Evolutionary conservation across 192 early-diverging fungal species (phyloP).

Genomic region (Coemansia sp.): DNA sequence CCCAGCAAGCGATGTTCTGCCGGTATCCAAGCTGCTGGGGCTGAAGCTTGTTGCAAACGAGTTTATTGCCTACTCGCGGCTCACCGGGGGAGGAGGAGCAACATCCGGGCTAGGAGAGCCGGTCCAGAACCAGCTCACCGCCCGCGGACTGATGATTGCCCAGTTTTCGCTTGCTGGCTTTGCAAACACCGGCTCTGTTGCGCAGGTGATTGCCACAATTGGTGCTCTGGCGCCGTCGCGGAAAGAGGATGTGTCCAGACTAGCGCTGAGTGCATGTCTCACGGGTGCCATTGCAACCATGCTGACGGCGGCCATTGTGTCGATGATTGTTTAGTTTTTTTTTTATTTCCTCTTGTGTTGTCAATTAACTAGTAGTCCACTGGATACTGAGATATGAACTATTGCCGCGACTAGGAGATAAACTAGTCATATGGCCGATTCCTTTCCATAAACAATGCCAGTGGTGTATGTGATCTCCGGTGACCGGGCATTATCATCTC

Average conservation of each 20-base stretch:
- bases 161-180: conserved; percentile 84
- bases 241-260: conserved; percentile 66
- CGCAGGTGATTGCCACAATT: conserved; percentile 78
- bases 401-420: not conserved
- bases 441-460: too few relatives aligned
- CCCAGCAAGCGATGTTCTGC: conserved; percentile 53
- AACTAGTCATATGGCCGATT: not conserved
- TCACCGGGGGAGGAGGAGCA: conserved; percentile 23
- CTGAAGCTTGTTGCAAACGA: conserved; percentile 84
- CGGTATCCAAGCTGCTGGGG: conserved; percentile 65
- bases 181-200: conserved; percentile 82
- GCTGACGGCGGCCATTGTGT: conserved; percentile 82
- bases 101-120: not conserved
- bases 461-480: not conserved
- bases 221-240: conserved; percentile 76
- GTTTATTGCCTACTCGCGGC: conserved; percentile 72
- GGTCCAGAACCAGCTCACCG: conserved; percentile 42
- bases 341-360: not conserved
- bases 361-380: too few relatives aligned
- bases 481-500: not conserved
- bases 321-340: conserved; percentile 56
- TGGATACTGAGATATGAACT: not conserved
- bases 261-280: conserved; percentile 78
- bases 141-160: conserved; percentile 56
- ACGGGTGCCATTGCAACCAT: conserved; percentile 78